Base-by-base conservation (phyloP, 75 land plant species). In the Selaginella tamariscina region DNA sequence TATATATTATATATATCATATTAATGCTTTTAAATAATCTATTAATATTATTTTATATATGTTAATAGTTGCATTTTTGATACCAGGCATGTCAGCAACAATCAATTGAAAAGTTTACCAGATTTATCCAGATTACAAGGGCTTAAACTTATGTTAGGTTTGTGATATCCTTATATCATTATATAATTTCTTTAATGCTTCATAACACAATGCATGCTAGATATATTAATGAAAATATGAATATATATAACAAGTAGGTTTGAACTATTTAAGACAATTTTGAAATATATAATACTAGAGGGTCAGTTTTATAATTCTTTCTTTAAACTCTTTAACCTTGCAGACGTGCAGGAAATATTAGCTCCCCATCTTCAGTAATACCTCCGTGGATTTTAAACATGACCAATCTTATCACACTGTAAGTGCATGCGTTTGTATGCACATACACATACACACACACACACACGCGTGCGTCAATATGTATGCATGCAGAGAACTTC, bases 61-160 rank as follows among this genome's bases (percentile, higher is more conserved):
- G 49, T 15, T 39, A 39, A 39, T 5, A 5, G 49, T 5, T 39
- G 49, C 15, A 39, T 32, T 24, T 65, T 27, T 18, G n/a, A 26
- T 29, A 0, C 29, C 73, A 72, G 73, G 28, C 55, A 72, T 30
- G 27, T 72, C 1, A 55, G 67, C 31, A 39, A 72, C 22, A 72
- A 72, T 30, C 55, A 44, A 29, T 65, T 65, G 31, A 26, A 65
- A 15, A 39, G 49, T 15, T 39, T 39, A 15, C 49, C 49, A 39
- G 49, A 39, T 15, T 39, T 39, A 15, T 39, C 49, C 15, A 15
- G 11, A 5, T 5, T 39, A 5, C 49, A 39, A 39, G 15, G 15
- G 11, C 49, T 39, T 5, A 5, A 39, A 15, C 49, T 39, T 15
- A 39, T 39, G 49, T n/a, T n/a, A n/a, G n/a, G n/a, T n/a, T n/a